Conservation (phyloP, 2,329 filamentous ascomycete genomes). For the Cercospora sp. region DNA sequence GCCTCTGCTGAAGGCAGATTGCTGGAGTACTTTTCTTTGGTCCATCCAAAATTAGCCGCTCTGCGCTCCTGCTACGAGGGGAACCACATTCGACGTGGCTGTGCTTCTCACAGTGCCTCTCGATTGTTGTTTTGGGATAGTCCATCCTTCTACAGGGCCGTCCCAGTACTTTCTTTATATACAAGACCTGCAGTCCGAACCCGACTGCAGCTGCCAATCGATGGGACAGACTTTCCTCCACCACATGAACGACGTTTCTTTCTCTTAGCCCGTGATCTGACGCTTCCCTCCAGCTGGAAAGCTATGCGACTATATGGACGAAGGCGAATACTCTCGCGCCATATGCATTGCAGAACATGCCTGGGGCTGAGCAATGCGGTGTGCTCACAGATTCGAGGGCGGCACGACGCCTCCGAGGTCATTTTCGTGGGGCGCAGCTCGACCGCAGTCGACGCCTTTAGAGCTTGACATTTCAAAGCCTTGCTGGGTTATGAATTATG, state of each 20-base stretch:
- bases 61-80: no score
- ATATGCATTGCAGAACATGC: background rate
- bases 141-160: no score
- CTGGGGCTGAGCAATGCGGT: no score
- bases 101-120: no score
- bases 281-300: no score
- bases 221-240: background rate
- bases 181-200: background rate
- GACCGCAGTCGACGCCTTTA: background rate
- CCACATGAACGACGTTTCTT: background rate
- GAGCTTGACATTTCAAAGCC: background rate
- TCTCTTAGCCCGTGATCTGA: background rate
- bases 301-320: no score
- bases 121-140: no score
- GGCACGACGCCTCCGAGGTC: background rate
- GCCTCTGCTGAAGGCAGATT: no score
- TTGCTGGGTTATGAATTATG: background rate
- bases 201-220: background rate
- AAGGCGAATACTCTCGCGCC: no score
- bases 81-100: no score
- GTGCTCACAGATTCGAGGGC: background rate
- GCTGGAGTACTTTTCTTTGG: no score
- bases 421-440: background rate
- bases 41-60: no score
- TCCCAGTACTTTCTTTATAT: background rate